phyloP scores from a whole-genome alignment of 257 asterid genomes.

The Agastache rugosa region DNA sequence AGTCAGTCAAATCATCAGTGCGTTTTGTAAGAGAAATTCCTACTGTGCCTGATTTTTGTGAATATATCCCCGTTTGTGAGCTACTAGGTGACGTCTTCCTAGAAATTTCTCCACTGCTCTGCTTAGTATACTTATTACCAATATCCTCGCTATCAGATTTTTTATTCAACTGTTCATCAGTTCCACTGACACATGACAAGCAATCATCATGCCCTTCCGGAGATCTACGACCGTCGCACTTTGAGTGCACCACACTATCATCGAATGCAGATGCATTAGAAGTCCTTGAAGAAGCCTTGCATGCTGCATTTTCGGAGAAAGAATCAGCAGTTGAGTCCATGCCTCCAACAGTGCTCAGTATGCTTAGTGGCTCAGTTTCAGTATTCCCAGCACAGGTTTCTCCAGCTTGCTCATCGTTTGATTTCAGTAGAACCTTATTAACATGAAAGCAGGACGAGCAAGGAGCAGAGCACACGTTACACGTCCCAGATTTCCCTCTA shows the following conservation, averaged over 20 bases:
- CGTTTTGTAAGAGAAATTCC: constrained; percentile 38
- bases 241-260: constrained; percentile 52
- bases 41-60: constrained; percentile 35
- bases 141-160: constrained; percentile 45
- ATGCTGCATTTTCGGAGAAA: constrained; percentile 55
- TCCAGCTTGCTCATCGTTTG: constrained; percentile 69
- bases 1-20: constrained; percentile 37
- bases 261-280: constrained; percentile 59
- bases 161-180: constrained; percentile 46
- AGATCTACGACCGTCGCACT: constrained; percentile 50
- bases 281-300: constrained; percentile 54
- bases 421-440: constrained; percentile 55
- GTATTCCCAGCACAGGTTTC: constrained; percentile 59
- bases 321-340: constrained; percentile 57
- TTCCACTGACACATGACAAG: constrained; percentile 59
- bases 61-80: constrained; percentile 37
- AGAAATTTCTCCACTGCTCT: constrained; percentile 40
- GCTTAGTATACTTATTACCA: constrained; percentile 40
- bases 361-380: constrained; percentile 55
- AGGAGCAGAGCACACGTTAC: constrained; percentile 74
- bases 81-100: constrained; percentile 44
- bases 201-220: constrained; percentile 62
- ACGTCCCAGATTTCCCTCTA: constrained; percentile 55
- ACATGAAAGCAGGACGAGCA: constrained; percentile 72
- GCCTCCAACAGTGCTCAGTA: constrained; percentile 51